Base-by-base conservation (phyloP, 495 filamentous ascomycete species). In the Podospora fimiseda region DNA sequence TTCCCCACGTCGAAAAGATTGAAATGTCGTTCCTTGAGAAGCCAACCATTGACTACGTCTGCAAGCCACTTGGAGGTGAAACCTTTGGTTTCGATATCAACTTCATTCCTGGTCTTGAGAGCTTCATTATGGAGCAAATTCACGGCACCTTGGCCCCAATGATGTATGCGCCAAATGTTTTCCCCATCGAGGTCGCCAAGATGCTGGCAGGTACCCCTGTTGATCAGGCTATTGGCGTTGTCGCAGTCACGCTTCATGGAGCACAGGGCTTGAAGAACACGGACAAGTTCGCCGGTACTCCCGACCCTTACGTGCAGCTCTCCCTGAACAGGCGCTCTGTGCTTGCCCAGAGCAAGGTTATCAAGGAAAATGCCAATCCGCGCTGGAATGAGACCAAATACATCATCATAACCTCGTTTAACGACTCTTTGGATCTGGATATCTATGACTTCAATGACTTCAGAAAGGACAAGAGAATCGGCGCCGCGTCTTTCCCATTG, bases 161-260 rank as follows among this genome's bases (percentile, higher is more conserved):
- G 84, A 92, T 97, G 86, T 97, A 97, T 60, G 85, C 82, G 43
- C 93, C 93, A 7, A 95, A 97, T 61, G 90, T 95, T 24, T 99
- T 97, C 79, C 95, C 93, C 16, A 89, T 99, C 57, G 94, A 99
- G 62, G 88, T 99, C 50, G 93, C 93, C 49, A 97, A 99, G 76
- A 90, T 99, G 88, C 80, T 99, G 49, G 87, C 92, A n/a, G 93
- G 93, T 53, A 89, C 86, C 46, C 81, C 94, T 0, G 84, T 97
- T 43, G 94, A 99, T 68, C 88, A 93, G 70, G 92, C 93, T 14
- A 94, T 99, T 63, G 93, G 93, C 63, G 90, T 97, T 19, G 66
- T 97, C 44, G 90, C 90, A 14, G 76, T 99, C 52, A 96, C 90
- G 16, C 76, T 99, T 42, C 88, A 97, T 64, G 87, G 88, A 16